Conservation (phyloP, 1,139 yeast species). For the Saccharomycopsis phalli region DNA sequence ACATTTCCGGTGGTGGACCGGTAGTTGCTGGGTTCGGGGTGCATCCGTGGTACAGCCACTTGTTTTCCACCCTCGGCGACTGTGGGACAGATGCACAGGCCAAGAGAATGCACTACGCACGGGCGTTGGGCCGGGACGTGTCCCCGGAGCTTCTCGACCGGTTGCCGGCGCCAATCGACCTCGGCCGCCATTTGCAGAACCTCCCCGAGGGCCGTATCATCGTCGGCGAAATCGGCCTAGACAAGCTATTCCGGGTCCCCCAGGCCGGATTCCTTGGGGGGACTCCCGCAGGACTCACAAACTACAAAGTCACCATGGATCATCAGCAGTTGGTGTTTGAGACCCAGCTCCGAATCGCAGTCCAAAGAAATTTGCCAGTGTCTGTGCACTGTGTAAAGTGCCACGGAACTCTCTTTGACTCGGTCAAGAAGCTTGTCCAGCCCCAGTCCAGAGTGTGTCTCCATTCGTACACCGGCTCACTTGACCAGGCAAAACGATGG, state of each 20-base stretch:
- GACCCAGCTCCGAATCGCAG: constrained; percentile 48
- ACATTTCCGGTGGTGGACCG: too few species aligned
- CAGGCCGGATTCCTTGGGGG: constrained; percentile 44
- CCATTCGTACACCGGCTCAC: constrained; percentile 83
- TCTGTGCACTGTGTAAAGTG: constrained; percentile 84
- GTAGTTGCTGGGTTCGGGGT: constrained; percentile 63
- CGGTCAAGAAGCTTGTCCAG: constrained; percentile 16
- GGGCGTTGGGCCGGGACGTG: constrained; percentile 30
- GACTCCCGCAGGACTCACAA: constrained; percentile 29
- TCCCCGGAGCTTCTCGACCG: constrained; percentile 29
- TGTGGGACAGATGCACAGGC: constrained; percentile 22
- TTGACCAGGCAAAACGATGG: constrained; percentile 57
- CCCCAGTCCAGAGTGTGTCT: constrained; percentile 44
- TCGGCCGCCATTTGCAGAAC: constrained; percentile 33
- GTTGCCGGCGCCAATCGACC: constrained; percentile 55
- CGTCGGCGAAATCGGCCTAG: constrained; percentile 90
- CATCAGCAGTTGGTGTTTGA: constrained; percentile 57
- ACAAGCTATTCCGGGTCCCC: constrained; percentile 66
- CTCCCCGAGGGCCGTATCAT: constrained; percentile 23
- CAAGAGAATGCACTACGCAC: constrained; percentile 43
- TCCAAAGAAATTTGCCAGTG: constrained; percentile 38
- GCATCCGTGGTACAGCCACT: constrained; percentile 87
- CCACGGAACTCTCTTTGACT: constrained; percentile 45
- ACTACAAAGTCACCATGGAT: constrained; percentile 42
- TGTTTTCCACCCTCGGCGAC: too few species aligned